A percentile compares a stretch with the other conserved stretches of the same genome.
phyloP scores from a whole-genome alignment of 257 asterid genomes.

The Nicotiana benthamiana region DNA sequence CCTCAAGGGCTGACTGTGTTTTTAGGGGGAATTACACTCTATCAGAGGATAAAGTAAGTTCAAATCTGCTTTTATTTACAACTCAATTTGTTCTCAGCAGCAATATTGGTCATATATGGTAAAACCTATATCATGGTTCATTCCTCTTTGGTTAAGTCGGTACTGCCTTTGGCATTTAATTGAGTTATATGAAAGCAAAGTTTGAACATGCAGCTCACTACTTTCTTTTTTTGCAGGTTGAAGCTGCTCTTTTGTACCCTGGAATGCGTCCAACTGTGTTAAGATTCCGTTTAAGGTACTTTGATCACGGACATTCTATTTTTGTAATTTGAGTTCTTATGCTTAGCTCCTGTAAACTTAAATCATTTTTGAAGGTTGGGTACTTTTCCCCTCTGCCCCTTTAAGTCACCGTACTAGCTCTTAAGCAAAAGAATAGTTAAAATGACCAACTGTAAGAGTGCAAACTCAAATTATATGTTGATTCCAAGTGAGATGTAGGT shows the following conservation, averaged over 20 bases:
- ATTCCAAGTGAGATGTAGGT: neutral
- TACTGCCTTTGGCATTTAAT: neutral
- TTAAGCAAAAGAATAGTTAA: neutral
- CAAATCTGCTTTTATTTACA: neutral
- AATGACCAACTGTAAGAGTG: neutral
- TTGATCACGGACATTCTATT: neutral
- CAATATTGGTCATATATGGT: neutral
- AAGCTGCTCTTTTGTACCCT: slow-evolving; percentile 89
- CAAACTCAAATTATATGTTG: neutral
- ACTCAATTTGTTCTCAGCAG: neutral
- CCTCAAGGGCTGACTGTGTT: slow-evolving; percentile 54
- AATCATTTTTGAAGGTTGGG: neutral
- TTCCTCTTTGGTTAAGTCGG: neutral
- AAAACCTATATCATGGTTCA: neutral
- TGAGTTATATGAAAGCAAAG: neutral
- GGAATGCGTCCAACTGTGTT: slow-evolving; percentile 89
- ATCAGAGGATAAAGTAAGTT: slow-evolving; percentile 73
- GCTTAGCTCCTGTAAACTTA: neutral
- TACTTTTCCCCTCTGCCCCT: neutral
- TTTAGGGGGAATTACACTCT: slow-evolving; percentile 73
- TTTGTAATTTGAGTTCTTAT: neutral
- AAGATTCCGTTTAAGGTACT: slow-evolving; percentile 86
- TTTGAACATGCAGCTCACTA: slow-evolving; percentile 1
- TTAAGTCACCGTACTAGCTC: neutral
- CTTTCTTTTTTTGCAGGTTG: slow-evolving; percentile 47